Conservation (phyloP, 345 rosid species). For the Psidium guajava region DNA sequence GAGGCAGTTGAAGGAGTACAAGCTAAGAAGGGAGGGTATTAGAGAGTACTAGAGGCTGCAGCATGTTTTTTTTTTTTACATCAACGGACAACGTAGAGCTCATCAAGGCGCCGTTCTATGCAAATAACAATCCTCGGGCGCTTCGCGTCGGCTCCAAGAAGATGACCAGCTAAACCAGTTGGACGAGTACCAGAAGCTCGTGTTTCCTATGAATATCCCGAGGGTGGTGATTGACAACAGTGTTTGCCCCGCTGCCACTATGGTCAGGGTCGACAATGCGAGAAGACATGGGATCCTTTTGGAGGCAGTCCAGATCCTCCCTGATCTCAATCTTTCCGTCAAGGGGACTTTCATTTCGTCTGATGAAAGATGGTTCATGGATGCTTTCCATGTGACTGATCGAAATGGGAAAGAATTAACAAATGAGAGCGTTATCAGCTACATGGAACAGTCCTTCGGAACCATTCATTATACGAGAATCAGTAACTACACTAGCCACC, state of each 20-base stretch:
- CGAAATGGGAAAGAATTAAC: slow-evolving; percentile 30
- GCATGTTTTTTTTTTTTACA: no score
- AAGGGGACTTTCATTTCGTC: slow-evolving; percentile 82
- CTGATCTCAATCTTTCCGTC: slow-evolving; percentile 88
- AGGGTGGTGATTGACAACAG: slow-evolving; percentile 97
- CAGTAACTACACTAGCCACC: slow-evolving; percentile 17
- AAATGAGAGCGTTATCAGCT: slow-evolving; percentile 30
- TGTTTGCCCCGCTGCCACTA: slow-evolving; percentile 72
- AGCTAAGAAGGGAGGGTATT: no score
- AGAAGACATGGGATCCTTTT: slow-evolving; percentile 72
- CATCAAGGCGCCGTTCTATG: no score
- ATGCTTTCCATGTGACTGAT: slow-evolving; percentile 49
- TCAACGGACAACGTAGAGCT: no score
- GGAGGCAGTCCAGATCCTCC: slow-evolving; percentile 85
- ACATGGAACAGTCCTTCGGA: slow-evolving; percentile 39
- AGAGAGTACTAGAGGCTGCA: no score
- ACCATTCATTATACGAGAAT: slow-evolving; percentile 19
- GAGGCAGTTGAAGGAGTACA: no score
- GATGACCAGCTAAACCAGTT: no score
- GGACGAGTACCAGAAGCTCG: no score
- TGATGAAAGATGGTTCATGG: slow-evolving; percentile 95
- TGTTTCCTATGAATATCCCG: no score
- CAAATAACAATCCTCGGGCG: no score
- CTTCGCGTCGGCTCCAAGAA: no score
- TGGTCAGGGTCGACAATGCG: slow-evolving; percentile 91